A percentile compares a stretch with the other conserved stretches of the same genome.
phyloP scores from a whole-genome alignment of 2,329 filamentous ascomycete genomes.

The Monilinia polystroma region DNA sequence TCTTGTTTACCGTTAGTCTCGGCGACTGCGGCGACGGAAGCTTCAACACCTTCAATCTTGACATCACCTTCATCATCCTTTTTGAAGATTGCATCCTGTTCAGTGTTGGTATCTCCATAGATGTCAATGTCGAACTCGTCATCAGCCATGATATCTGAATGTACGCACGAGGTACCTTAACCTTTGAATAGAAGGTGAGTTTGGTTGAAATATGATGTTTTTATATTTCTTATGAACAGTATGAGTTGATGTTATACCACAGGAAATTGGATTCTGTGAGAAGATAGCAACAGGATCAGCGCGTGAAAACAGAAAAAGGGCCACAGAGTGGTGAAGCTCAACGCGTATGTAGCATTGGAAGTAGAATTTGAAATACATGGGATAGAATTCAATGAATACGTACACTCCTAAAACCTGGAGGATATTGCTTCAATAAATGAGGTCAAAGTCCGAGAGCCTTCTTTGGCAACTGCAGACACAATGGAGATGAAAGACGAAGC shows the following conservation, averaged over 20 bases:
- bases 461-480: constrained; percentile 41
- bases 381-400: constrained; percentile 42
- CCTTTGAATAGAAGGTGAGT: not conserved
- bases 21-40: constrained; percentile 29
- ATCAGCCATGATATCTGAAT: constrained; percentile 55
- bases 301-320: constrained; percentile 34
- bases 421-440: constrained; percentile 35
- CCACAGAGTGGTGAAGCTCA: constrained; percentile 22
- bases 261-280: constrained; percentile 37
- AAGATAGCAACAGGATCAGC: constrained; percentile 38
- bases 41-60: constrained; percentile 41
- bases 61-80: constrained; percentile 42
- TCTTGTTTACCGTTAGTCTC: constrained; percentile 36
- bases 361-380: constrained; percentile 38
- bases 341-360: constrained; percentile 27
- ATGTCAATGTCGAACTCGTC: constrained; percentile 73
- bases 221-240: constrained; percentile 34
- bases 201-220: constrained; percentile 29
- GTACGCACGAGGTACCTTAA: constrained; percentile 22
- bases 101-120: constrained; percentile 59
- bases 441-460: constrained; percentile 40
- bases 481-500: constrained; percentile 57
- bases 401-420: constrained; percentile 40
- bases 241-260: constrained; percentile 34
- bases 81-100: constrained; percentile 44